Base-by-base conservation (phyloP, 2,329 filamentous ascomycete species). In the Huntiella bhutanensis region DNA sequence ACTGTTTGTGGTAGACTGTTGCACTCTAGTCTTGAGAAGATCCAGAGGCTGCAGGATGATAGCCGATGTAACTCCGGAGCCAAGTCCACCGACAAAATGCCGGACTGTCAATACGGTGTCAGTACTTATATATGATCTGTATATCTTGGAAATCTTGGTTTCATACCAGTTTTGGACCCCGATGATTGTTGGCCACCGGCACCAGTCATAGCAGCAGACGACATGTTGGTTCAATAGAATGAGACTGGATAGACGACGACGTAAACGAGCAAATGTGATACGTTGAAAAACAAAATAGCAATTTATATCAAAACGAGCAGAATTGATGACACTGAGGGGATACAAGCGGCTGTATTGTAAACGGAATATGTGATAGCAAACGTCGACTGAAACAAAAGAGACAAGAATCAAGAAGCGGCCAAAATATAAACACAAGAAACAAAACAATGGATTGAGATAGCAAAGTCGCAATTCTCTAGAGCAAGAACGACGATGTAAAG, bases 31-130 rank as follows among this genome's bases (percentile, higher is more conserved):
- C 64, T 98, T 98, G 59, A 98, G 77, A 3, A 98, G 78, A 63
- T 98, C 91, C 56, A 91, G 82, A 19, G 91, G 91, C 62, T 98
- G 91, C 12, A 98, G 74, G 47, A 96, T 77, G 50, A 93, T 77
- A 47, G 91, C 87, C 45, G 86, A 91, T 53, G 84, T 74, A 43
- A 93, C 71, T 55, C 91, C 91, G 5, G 87, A 95, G 56, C 76
- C 75, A 47, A 96, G 74, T 52, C 91, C 91, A 52, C 87, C 88
- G 54, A 80, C 64, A 61, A 96, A 93, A 65, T 96, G 91, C 60
- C 84, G 86, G 53, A 74, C 78, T 82, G 55, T 51, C 12, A n/a
- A 33, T 41, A 32, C 41, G 12, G 38, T 41, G 22, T 28, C 22
- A 28, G 22, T 28, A 28, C 22, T 28, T 28, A 10, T 28, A 4